phyloP scores from a whole-genome alignment of 2,329 filamentous ascomycete genomes.

The Beauveria brongniartii region DNA sequence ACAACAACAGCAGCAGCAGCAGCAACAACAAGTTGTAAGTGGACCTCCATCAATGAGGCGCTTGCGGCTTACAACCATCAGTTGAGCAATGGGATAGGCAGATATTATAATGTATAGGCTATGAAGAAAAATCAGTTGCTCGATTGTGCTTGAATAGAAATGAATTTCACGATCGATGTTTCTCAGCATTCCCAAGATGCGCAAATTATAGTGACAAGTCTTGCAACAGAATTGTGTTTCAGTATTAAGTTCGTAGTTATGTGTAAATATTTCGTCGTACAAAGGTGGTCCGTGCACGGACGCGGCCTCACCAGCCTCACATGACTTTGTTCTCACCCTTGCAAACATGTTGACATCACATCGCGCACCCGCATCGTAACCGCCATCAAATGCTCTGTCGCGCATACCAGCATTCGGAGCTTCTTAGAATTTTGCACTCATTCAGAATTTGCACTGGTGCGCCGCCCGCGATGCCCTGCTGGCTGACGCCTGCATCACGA shows the following conservation, averaged over 20 bases:
- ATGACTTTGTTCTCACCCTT: slow-evolving; percentile 20
- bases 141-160: slow-evolving; percentile 1
- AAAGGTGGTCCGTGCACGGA: slow-evolving; percentile 19
- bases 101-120: slow-evolving; percentile 10
- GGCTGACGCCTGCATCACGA: not conserved
- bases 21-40: slow-evolving; percentile 72
- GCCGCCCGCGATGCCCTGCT: not conserved
- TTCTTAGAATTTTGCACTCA: not conserved
- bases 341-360: slow-evolving; percentile 11
- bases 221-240: not conserved
- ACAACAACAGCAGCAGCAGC: slow-evolving; percentile 50
- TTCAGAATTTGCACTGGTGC: not conserved
- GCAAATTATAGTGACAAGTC: not conserved
- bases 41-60: not conserved
- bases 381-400: not conserved
- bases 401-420: not conserved
- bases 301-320: slow-evolving; percentile 17
- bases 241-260: not conserved
- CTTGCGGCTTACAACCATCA: not conserved
- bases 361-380: slow-evolving; percentile 2
- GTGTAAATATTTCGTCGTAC: not conserved
- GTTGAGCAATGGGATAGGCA: not conserved
- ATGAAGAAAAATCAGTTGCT: slow-evolving; percentile 1
- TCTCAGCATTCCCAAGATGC: not conserved
- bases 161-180: not conserved